Base-by-base conservation (phyloP, 1,139 yeast species). In the Taphrina pruni region DNA sequence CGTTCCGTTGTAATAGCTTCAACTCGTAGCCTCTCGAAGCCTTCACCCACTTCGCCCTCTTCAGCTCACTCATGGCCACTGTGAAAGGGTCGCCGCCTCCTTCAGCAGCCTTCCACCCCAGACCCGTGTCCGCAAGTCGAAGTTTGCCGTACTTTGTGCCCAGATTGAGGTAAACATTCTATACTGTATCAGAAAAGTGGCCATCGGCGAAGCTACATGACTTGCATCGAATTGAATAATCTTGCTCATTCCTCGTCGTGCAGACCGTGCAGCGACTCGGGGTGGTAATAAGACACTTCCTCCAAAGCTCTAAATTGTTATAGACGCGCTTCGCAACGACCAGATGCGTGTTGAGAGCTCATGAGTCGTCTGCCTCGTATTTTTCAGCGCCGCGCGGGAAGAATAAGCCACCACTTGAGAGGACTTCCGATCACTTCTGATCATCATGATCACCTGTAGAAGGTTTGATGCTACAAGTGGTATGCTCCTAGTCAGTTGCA, bases 101-200 rank as follows among this genome's bases (percentile, higher is more conserved):
- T 17, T 84, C 80, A 9, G 74, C 60, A 20, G 74, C 69, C 76
- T 93, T 94, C 99, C 99, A 94, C 64, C 99, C 99, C 57, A 94
- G 84, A 62, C 99, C 99, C 20, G 95, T 88, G 73, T 89, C 94
- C 9, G 97, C 97, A 73, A 95, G 86, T 79, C 99, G 90, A 85
- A 94, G 89, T 75, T 96, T 88, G 21, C 99, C 99, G 60, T 87
- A 85, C 69, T 84, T 83, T 74, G 87, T 87, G 71, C 97, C 89
- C 78, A 90, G 97, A 79, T 95, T 93, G 77, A 91, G 82, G 78
- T 89, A 92, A 73, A 94, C 62, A 58, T 58, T 58, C 62, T 58
- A 45, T 17, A 12, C 35, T 9, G 4, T 2, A 20, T 46, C 26
- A 46, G 51, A 8, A 12, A n/a, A 46, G 9, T n/a, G 20, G 51